Evolutionary conservation across 177 flowering plant genomes (phyloP), one percentile per base, ranked within the genome.

Genomic region (Tripterygium wilfordii): DNA sequence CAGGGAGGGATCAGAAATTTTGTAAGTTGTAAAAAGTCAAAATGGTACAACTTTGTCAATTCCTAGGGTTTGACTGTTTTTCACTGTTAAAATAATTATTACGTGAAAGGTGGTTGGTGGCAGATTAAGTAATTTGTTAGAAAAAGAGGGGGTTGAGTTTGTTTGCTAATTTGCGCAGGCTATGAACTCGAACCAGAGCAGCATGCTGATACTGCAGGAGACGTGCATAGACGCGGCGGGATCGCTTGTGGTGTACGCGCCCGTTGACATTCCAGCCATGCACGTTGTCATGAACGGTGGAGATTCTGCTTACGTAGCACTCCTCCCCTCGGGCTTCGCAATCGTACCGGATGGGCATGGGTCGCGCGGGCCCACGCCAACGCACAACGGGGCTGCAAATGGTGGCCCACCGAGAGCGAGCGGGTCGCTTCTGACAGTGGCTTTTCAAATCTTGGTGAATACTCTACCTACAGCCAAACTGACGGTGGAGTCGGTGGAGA

Each of bases 261-360:
- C 98, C 0, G 95, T 91, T 15, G 98, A 91, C 60, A 79, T 83
- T 1, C 89, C 95, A 0, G 96, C 96, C 28, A 88, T 88, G 92
- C 80, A 85, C 51, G 72, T 79, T 2, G 96, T 88, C 49, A 80
- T 85, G 95, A 83, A 75, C 69, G 98, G 98, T 35, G 96, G 89
- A 0, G 96, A 88, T 64, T 82, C 98, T 0, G 82, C 91, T 4
- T 83, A 80, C 58, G 95, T 91, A 57, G 92, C 98, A 0, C 70
- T 91, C 5, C 83, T 91, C 3, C 96, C 98, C 0, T 89, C 97
- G 0, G 95, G 97, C 0, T 85, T 83, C 35, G 80, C 92, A 0
- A 78, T 87, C 2, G 74, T 78, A 0, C 94, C 98, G 0, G 95
- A 85, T 29, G 91, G 96, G 9, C 79, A 74, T 0, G 72, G 71